Conservation (phyloP, 176 grass and related monocot species). For the Aegilops tauschii region DNA sequence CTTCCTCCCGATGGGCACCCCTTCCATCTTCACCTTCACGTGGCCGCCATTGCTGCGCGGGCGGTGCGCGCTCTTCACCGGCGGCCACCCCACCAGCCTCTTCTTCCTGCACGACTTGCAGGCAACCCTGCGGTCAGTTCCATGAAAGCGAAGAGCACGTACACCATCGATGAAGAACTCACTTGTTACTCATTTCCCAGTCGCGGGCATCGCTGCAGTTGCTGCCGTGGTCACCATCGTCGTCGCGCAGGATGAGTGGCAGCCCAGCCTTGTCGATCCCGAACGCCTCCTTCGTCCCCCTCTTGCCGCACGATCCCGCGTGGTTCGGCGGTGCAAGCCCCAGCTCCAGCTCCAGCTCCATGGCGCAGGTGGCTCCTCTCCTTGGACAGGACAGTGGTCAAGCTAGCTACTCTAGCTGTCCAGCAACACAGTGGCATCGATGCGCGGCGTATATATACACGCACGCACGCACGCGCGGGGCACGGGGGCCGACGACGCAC, state of each 20-base stretch:
- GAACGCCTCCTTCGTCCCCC: slow-evolving; percentile 25
- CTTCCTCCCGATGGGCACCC: slow-evolving; percentile 75
- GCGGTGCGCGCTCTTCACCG: slow-evolving; percentile 46
- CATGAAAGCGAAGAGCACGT: background rate
- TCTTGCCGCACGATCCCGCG: slow-evolving; percentile 31
- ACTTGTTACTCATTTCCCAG: slow-evolving; percentile 26
- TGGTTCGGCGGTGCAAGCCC: slow-evolving; percentile 47
- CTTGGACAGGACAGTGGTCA: background rate
- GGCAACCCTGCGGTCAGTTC: background rate
- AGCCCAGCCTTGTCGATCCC: slow-evolving; percentile 23
- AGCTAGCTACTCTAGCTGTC: background rate
- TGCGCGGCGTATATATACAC: slow-evolving; percentile 19
- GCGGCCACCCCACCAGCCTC: slow-evolving; percentile 77
- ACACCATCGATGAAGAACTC: background rate
- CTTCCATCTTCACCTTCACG: slow-evolving; percentile 89
- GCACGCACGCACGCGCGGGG: background rate
- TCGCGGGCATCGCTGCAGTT: background rate
- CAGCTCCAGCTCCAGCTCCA: slow-evolving; percentile 73
- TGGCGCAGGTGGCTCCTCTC: background rate
- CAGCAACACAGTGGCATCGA: background rate
- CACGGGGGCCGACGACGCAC: no score
- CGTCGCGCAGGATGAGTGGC: slow-evolving; percentile 31
- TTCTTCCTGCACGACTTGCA: slow-evolving; percentile 1
- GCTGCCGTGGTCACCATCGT: background rate
- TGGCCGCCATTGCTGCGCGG: slow-evolving; percentile 16